Evolutionary conservation across 2,329 filamentous ascomycete species (phyloP).

Genomic region (Alternaria ethzedia): DNA sequence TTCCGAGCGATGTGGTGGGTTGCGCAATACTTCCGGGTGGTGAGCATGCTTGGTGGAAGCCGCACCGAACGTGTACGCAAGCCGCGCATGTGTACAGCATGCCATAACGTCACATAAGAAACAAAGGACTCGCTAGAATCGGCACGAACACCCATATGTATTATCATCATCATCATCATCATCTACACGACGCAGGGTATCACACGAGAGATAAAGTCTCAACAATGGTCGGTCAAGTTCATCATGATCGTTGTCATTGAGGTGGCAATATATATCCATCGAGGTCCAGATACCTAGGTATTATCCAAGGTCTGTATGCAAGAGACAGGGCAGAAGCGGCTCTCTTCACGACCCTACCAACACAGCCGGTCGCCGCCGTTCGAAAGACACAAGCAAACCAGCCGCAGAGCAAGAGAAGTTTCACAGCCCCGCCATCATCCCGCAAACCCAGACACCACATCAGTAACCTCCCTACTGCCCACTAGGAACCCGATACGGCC

Average conservation of each 20-base stretch:
- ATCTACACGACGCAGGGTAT: not conserved
- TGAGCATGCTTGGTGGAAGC: not conserved
- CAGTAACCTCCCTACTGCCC: constrained; percentile 25
- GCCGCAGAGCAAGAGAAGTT: not conserved
- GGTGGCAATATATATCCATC: not conserved
- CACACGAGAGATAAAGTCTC: not conserved
- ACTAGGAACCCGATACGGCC: constrained; percentile 50
- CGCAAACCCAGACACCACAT: not conserved
- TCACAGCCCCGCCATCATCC: not conserved
- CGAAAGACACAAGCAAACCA: not conserved
- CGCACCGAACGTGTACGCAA: not conserved
- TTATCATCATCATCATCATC: not conserved
- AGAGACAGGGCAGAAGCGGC: not conserved
- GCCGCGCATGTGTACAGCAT: not conserved
- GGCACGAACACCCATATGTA: too few relatives aligned
- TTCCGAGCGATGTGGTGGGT: not conserved
- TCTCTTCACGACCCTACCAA: not conserved
- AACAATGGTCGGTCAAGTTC: not conserved
- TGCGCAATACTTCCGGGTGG: not conserved
- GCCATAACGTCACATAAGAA: not conserved
- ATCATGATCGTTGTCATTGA: not conserved
- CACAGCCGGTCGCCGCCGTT: not conserved
- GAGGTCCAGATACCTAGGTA: not conserved
- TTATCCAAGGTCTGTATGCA: not conserved
- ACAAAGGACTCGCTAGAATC: fast-evolving